phyloP scores from a whole-genome alignment of 2,329 filamentous ascomycete genomes.

The Furcasterigmium furcatum region DNA sequence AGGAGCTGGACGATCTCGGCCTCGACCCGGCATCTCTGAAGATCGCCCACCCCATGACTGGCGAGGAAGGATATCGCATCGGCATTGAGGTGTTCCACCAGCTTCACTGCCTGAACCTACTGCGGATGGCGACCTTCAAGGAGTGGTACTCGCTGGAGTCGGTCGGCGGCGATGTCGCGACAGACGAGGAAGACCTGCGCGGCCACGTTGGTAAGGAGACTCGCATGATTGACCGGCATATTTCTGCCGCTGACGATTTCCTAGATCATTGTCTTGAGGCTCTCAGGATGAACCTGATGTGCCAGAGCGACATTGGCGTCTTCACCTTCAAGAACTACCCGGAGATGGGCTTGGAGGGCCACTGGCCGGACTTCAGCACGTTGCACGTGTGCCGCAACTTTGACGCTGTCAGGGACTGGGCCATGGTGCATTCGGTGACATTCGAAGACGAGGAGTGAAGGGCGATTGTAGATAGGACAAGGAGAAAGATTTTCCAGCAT shows the following conservation, averaged over 20 bases:
- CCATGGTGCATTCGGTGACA: slow-evolving; percentile 45
- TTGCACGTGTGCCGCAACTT: slow-evolving; percentile 53
- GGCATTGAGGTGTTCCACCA: slow-evolving; percentile 58
- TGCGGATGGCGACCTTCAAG: slow-evolving; percentile 44
- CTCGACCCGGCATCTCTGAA: slow-evolving; percentile 51
- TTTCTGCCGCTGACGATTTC: slow-evolving; percentile 1
- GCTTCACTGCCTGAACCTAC: slow-evolving; percentile 46
- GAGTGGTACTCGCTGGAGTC: slow-evolving; percentile 41
- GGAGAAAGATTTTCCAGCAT: too few species aligned
- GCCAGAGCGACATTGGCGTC: slow-evolving; percentile 50
- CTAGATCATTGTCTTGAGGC: slow-evolving; percentile 52
- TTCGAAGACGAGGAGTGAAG: slow-evolving; percentile 37
- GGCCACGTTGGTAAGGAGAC: slow-evolving; percentile 39
- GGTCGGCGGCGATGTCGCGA: slow-evolving; percentile 44
- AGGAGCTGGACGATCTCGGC: slow-evolving; percentile 50
- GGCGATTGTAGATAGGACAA: background rate
- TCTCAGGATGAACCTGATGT: slow-evolving; percentile 50
- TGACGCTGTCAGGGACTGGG: slow-evolving; percentile 47
- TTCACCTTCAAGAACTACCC: slow-evolving; percentile 50
- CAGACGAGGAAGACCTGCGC: slow-evolving; percentile 34
- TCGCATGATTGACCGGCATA: slow-evolving; percentile 7
- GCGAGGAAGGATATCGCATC: slow-evolving; percentile 55
- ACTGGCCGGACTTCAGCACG: slow-evolving; percentile 54
- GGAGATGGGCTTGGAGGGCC: slow-evolving; percentile 38
- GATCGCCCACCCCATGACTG: slow-evolving; percentile 52